Evolutionary conservation across 78 protist genomes (phyloP).

Genomic region (Carpediemonas membranifera): DNA sequence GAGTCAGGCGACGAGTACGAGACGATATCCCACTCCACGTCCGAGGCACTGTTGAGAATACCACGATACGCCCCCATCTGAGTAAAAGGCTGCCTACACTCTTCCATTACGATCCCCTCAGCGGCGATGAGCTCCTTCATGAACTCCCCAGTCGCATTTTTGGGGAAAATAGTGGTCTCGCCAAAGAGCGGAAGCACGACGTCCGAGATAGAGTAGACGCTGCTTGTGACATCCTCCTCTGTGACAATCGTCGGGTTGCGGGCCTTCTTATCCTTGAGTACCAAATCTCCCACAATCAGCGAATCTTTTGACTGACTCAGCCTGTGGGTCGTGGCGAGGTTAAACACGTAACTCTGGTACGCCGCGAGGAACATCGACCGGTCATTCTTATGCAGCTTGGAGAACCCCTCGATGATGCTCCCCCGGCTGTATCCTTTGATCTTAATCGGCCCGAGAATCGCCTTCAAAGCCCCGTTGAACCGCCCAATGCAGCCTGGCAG

Average conservation of each 20-base stretch:
- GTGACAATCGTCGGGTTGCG: no score
- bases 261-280: no score
- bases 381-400: constrained; percentile 5
- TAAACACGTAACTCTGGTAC: constrained; percentile 52
- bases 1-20: no score
- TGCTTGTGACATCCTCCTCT: constrained; percentile 33
- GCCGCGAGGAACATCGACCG: constrained; percentile 44
- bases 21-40: no score
- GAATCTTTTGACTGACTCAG: constrained; percentile 24
- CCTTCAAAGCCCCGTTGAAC: no score
- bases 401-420: constrained; percentile 1
- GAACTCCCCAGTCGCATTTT: not conserved
- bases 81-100: no score
- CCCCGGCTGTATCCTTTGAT: no score
- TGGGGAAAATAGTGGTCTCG: not conserved
- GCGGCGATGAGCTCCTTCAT: not conserved
- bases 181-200: constrained; percentile 66
- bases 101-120: not conserved
- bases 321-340: constrained; percentile 42
- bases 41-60: not conserved
- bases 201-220: constrained; percentile 36
- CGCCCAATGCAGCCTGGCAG: no score
- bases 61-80: not conserved
- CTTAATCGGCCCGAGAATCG: no score
- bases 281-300: constrained; percentile 40